A percentile compares a stretch with the other conserved stretches of the same genome.
Conservation (phyloP, 1,284 basidiomycete genomes). For the Xanthoconium separans region DNA sequence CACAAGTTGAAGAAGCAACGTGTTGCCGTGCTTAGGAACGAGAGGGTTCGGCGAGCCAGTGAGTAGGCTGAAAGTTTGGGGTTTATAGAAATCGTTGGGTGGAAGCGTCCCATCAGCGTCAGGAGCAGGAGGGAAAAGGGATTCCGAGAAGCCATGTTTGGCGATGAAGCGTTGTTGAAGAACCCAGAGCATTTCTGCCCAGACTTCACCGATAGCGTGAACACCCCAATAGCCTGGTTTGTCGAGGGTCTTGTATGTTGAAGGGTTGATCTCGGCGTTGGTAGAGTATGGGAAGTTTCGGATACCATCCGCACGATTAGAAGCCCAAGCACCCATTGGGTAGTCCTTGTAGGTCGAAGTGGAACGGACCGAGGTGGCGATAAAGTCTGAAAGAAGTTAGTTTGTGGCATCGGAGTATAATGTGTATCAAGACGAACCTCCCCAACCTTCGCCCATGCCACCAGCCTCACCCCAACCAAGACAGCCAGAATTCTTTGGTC, state of each 20-base stretch:
- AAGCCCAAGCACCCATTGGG: conserved; percentile 94
- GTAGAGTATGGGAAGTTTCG: conserved; percentile 87
- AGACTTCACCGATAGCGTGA: conserved; percentile 92
- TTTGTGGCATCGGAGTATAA: not conserved
- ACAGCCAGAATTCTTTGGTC: conserved; percentile 89
- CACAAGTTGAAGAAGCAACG: conserved; percentile 84
- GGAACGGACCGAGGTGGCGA: conserved; percentile 84
- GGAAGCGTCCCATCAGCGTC: conserved; percentile 60
- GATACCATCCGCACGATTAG: conserved; percentile 77
- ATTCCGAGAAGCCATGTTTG: conserved; percentile 79
- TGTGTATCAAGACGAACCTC: conserved; percentile 43
- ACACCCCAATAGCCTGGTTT: conserved; percentile 91
- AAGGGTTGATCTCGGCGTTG: conserved; percentile 81
- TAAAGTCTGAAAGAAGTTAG: conserved; percentile 53
- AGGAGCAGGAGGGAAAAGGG: conserved; percentile 78
- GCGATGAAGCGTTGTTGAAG: conserved; percentile 73
- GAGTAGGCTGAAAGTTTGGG: conserved; percentile 32
- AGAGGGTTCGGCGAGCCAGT: conserved; percentile 55
- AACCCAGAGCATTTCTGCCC: conserved; percentile 93
- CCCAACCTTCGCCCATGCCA: conserved; percentile 97
- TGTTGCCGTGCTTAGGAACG: conserved; percentile 91
- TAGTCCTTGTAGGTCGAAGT: conserved; percentile 72
- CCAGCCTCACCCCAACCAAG: conserved; percentile 95
- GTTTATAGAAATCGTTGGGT: conserved; percentile 72
- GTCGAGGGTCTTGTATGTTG: conserved; percentile 95